phyloP scores from a whole-genome alignment of 2,329 filamentous ascomycete genomes.

The Coniochaeta hoffmannii region DNA sequence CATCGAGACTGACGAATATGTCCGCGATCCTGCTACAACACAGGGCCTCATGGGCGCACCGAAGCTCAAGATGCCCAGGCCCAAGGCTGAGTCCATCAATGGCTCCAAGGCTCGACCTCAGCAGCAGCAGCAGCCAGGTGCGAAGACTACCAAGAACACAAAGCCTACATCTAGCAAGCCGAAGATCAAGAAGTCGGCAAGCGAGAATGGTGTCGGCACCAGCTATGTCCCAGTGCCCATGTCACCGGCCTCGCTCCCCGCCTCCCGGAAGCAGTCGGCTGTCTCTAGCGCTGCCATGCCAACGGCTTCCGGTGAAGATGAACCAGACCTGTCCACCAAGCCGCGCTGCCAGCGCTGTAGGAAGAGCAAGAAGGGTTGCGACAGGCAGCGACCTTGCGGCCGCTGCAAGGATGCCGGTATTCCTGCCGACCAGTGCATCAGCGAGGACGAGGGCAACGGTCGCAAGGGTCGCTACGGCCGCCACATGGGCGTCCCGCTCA shows the following conservation, averaged over 20 bases:
- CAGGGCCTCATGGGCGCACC: conserved; percentile 28
- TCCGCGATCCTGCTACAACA: conserved; percentile 40
- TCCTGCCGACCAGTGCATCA: conserved; percentile 86
- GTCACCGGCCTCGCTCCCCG: conserved; percentile 59
- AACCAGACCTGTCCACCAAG: conserved; percentile 89
- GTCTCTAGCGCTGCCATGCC: conserved; percentile 46
- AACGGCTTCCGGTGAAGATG: conserved; percentile 64
- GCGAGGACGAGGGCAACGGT: conserved; percentile 95
- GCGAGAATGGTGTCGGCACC: conserved; percentile 21
- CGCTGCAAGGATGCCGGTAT: conserved; percentile 95
- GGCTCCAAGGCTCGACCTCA: conserved; percentile 32
- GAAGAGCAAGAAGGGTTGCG: conserved; percentile 99
- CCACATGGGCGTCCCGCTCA: conserved; percentile 61
- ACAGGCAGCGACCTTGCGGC: conserved; percentile 90
- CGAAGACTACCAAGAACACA: conserved; percentile 34
- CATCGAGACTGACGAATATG: conserved; percentile 40
- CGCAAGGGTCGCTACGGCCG: conserved; percentile 86
- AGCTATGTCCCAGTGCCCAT: conserved; percentile 30
- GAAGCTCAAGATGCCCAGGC: conserved; percentile 32
- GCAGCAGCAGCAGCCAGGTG: conserved; percentile 15
- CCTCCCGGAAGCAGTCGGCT: conserved; percentile 69
- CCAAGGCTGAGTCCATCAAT: conserved; percentile 21
- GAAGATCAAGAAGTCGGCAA: conserved; percentile 46
- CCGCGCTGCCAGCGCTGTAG: conserved; percentile 96
- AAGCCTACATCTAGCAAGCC: conserved; percentile 31